Base-by-base conservation (phyloP, 2,329 filamentous ascomycete species). In the Penicillium expansum region DNA sequence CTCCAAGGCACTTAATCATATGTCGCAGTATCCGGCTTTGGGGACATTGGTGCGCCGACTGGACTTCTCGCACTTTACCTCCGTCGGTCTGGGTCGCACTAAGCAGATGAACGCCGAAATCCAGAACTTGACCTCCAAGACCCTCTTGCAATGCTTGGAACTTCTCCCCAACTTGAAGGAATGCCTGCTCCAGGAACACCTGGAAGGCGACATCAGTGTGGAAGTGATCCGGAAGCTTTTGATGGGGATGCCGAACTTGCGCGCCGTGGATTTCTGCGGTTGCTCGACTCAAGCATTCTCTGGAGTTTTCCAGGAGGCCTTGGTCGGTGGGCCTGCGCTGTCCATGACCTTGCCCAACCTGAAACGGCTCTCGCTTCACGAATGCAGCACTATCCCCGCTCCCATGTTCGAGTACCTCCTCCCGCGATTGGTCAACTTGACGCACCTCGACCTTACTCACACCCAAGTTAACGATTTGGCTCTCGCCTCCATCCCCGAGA, bases 41-140 rank as follows among this genome's bases (percentile, higher is more conserved):
- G 90, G 90, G 44, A 87, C 85, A 39, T 85, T 92, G 66, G 89
- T 93, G 43, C 86, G 88, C 56, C 87, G 90, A 49, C 78, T 93
- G 44, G 90, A 94, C 76, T 92, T 94, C 68, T 92, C 89, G 60
- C 90, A 92, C 78, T 92, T 92, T 76, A 92, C 91, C 71, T 90
- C 89, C 22, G 86, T 88, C 53, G 88, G 88, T 54, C 80, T 91
- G 61, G 91, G 92, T 69, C 83, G 84, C 59, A 91, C 88, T 16
- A 87, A 86, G 63, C 85, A 86, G 71, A 88, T 91, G 81, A 87
- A 90, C 57, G 82, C 83, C 22, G 83, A 89, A 73, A 90, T 90
- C 56, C 85, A 85, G 69, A 92, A 92, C 74, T 74, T 94, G 66
- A 93, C 90, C 20, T 80, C 87, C 14, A 83, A 85, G 69, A 93